Conservation (phyloP, 305 asterid genomes). For the Withania somnifera region DNA sequence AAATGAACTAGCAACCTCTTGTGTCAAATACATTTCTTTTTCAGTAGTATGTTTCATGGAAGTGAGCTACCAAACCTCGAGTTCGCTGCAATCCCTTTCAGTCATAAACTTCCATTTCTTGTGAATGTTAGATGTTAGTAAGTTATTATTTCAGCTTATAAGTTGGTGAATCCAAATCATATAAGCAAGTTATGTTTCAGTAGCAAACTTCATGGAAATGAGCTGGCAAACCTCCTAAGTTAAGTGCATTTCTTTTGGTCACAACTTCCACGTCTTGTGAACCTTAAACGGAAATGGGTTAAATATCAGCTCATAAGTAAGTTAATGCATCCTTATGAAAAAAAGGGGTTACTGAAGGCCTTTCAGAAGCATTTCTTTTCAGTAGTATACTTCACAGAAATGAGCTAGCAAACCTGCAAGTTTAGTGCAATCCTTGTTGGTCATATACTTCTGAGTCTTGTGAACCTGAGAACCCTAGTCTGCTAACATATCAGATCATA, state of each 20-base stretch:
- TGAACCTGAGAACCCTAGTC: background rate
- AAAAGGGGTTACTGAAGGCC: background rate
- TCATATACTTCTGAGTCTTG: background rate
- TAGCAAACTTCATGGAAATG: background rate
- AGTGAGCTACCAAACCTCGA: background rate
- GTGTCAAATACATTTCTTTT: background rate
- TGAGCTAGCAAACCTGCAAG: background rate
- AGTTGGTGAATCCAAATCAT: background rate
- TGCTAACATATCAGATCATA: background rate
- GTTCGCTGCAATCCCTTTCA: background rate
- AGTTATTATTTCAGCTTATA: background rate
- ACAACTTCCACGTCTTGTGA: background rate
- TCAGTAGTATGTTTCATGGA: background rate
- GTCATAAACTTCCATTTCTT: background rate
- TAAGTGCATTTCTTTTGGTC: background rate
- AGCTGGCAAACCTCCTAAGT: background rate
- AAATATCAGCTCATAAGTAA: background rate
- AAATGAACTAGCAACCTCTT: background rate
- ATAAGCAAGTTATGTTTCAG: background rate
- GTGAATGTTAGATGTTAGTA: background rate
- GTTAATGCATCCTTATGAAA: background rate
- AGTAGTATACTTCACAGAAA: background rate
- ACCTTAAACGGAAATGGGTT: conserved; percentile 1
- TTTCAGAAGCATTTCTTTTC: background rate
- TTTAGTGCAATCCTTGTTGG: background rate